Conservation (phyloP, 257 asterid genomes). For the Petunia axillaris region DNA sequence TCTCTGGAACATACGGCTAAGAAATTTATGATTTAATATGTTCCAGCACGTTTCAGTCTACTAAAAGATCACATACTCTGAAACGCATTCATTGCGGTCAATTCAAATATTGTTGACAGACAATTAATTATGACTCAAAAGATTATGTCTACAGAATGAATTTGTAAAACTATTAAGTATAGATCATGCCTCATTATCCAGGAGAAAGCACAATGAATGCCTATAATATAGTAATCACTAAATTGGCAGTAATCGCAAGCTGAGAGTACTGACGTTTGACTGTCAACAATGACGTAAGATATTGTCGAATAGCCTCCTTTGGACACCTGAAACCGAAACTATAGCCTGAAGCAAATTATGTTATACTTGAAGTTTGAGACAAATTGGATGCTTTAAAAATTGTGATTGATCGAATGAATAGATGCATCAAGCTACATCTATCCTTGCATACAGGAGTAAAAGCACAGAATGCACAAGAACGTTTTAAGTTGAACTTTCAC, state of each 20-base stretch:
- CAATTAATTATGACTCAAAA: background rate
- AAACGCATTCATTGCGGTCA: background rate
- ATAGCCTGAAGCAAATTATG: background rate
- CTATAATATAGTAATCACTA: background rate
- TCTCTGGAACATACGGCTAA: background rate
- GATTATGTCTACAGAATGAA: background rate
- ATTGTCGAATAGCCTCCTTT: conserved; percentile 90
- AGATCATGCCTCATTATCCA: background rate
- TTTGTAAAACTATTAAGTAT: background rate
- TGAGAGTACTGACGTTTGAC: conserved; percentile 64
- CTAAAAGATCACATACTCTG: background rate
- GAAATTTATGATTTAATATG: background rate
- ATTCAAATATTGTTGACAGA: background rate
- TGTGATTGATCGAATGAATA: background rate
- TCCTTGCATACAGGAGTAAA: background rate
- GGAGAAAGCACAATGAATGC: background rate
- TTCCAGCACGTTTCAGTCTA: background rate
- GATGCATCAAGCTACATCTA: background rate
- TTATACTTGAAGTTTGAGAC: background rate
- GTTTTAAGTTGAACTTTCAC: background rate
- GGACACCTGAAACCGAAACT: conserved; percentile 58
- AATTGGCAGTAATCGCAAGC: conserved; percentile 5
- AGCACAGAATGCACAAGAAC: background rate
- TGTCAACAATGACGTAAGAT: conserved; percentile 87
- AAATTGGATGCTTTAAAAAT: background rate